Conservation (phyloP, 2,329 filamentous ascomycete species). For the Neonectria faginata region DNA sequence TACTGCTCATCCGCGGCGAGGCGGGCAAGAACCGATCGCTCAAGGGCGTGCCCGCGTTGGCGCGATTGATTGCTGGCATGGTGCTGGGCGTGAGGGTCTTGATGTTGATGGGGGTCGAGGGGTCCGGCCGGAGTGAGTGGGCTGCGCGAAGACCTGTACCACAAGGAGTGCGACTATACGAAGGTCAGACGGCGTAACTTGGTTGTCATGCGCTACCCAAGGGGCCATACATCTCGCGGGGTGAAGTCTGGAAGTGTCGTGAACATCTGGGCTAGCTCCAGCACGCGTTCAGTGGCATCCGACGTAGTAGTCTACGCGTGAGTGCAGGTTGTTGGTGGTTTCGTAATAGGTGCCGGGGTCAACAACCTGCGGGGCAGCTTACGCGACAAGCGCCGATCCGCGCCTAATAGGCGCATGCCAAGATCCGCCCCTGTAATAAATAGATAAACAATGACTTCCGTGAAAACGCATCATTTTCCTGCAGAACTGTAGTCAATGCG, state of each 20-base stretch:
- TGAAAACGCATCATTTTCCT: constrained; percentile 14
- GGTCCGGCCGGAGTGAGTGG: constrained; percentile 54
- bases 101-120: constrained; percentile 46
- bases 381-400: constrained; percentile 35
- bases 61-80: constrained; percentile 51
- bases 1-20: constrained; percentile 82
- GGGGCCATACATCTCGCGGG: constrained; percentile 73
- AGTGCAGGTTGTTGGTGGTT: constrained; percentile 19
- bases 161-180: constrained; percentile 75
- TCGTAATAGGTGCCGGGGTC: constrained; percentile 28
- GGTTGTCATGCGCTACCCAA: background rate
- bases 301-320: constrained; percentile 7
- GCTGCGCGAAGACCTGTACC: constrained; percentile 75
- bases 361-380: constrained; percentile 37
- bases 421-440: constrained; percentile 13
- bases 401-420: constrained; percentile 43
- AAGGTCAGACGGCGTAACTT: constrained; percentile 24
- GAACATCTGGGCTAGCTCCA: constrained; percentile 60
- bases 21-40: constrained; percentile 73
- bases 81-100: constrained; percentile 44
- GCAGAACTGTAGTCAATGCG: constrained; percentile 13
- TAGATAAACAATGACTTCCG: background rate
- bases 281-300: constrained; percentile 32
- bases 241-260: constrained; percentile 74
- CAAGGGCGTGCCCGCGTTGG: constrained; percentile 59